Base-by-base conservation (phyloP, 768 basidiomycete genomes). In the Lactifluus piperatus region DNA sequence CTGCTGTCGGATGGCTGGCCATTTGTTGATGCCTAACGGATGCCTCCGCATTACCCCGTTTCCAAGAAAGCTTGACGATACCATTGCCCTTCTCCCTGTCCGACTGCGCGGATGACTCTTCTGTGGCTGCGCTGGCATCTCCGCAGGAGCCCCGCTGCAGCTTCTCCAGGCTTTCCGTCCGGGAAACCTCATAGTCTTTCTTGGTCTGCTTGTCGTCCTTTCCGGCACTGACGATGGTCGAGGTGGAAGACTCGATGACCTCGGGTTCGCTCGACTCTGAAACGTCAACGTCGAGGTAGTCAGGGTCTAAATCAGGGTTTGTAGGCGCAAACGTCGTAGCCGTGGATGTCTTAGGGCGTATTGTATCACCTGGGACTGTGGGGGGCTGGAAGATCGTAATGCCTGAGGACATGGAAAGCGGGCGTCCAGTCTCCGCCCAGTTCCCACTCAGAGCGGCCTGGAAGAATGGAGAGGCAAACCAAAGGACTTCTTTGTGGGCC, bases 391-490 rank as follows among this genome's bases (percentile, higher is more conserved):
- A 86, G 53, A 93, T 88, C 22, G 91, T 91, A 68, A 91, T 86
- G 32, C 90, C 77, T 48, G 89, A 91, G 26, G 86, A 89, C 77
- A 87, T 82, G 56, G 87, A 91, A 24, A 76, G 80, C 20, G 86
- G 88, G 39, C 88, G 79, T 36, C 85, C 87, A 6, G 86, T 94
- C 73, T 95, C 93, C 11, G 88, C 88, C 93, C 93, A 95, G 67
- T 89, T 82, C 10, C 93, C 93, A 65, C 90, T 90, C 48, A 95
- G 75, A 9, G 91, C 86, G 18, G 90, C 91, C 71, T 94, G 86
- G 70, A 95, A 95, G 77, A 95, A 95, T 0, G 93, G 91, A n/a
- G 91, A 94, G 4, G 92, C 88, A 69, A 93, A 95, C 72, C 85
- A 88, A 5, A 95, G 75, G 29, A 95, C 82, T 68, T 94, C 92